Evolutionary conservation across 1,139 yeast genomes (phyloP), one percentile per base, ranked within the genome.

Genomic region (Starmera stellimalicola): DNA sequence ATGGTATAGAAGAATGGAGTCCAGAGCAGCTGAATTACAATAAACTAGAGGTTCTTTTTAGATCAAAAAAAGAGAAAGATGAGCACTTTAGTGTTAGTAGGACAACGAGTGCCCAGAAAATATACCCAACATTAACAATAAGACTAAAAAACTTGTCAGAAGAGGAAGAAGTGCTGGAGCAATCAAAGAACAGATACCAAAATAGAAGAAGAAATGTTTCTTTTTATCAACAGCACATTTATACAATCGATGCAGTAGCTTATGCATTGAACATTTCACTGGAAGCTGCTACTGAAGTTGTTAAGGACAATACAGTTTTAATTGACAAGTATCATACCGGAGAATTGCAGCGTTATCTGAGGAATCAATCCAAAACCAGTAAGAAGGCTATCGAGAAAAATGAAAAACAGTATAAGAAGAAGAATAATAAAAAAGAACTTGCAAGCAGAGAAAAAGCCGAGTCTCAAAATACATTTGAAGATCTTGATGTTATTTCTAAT

Each of bases 171-270:
- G n/a, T n/a, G n/a, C n/a, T n/a, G n/a, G n/a, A n/a, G n/a, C n/a
- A n/a, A n/a, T 22, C 25, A 6, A 14, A n/a, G 14, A 7, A 18
- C 3, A 30, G 38, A 16, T 36, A 28, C 7, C 23, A 38, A 4
- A 29, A 30, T n/a, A 27, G 48, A 20, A 41, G 39, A 29, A 22
- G 31, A n/a, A 38, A 41, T 25, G 27, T 41, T 7, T 41, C 48
- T 2, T 30, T 37, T 19, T 38, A 37, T 17, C 50, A 47, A 27
- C 44, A 45, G 28, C 51, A 47, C 18, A 43, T 47, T 7, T 48
- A 45, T 27, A 45, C 47, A 2, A 43, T 47, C n/a, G 52, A 48
- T 26, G 35, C 41, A 2, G 48, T 48, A 1, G 34, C 43, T 2
- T 47, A 44, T 26, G 29, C 32, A 11, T 33, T 47, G 14, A 38